These are phyloP conservation scores for Hypomontagnella monticulosa DNA, from an alignment of 495 filamentous ascomycete species.

Conservation along the genomic window DNA sequence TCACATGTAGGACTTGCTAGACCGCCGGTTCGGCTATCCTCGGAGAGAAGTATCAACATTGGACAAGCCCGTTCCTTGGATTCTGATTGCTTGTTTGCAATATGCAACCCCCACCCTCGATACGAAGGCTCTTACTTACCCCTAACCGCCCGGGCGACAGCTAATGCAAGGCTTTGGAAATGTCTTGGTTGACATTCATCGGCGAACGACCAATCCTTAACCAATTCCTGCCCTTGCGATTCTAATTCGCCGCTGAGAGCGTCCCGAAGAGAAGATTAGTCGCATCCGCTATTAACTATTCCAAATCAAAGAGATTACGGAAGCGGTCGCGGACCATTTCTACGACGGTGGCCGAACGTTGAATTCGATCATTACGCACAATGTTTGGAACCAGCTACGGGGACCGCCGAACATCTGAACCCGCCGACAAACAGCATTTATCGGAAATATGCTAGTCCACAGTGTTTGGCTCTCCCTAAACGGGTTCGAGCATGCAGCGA, in stretches of 20 bases:
- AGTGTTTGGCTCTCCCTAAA: too few relatives aligned
- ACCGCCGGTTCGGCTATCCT: slow-evolving; percentile 1
- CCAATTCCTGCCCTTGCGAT: background rate
- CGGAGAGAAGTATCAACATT: background rate
- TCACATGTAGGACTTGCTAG: background rate
- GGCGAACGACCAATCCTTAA: background rate
- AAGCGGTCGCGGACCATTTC: too few relatives aligned
- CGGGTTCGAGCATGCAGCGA: too few relatives aligned
- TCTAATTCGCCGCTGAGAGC: background rate
- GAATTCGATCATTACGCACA: background rate
- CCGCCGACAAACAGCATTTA: too few relatives aligned
- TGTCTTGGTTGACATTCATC: background rate
- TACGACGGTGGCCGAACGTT: background rate
- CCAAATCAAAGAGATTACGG: too few relatives aligned
- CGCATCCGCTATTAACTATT: too few relatives aligned
- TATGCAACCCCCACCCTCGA: background rate
- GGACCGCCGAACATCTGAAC: too few relatives aligned
- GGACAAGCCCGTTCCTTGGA: background rate
- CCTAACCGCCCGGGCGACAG: slow-evolving; percentile 9
- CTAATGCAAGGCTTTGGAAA: background rate
- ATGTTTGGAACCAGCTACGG: too few relatives aligned
- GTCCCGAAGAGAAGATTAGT: too few relatives aligned
- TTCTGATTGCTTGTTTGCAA: background rate
- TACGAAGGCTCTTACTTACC: background rate
- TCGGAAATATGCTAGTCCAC: too few relatives aligned